A percentile compares a stretch with the other conserved stretches of the same genome.
Evolutionary conservation across 495 filamentous ascomycete species (phyloP).

Genomic region (Pseudevernia furfuracea): DNA sequence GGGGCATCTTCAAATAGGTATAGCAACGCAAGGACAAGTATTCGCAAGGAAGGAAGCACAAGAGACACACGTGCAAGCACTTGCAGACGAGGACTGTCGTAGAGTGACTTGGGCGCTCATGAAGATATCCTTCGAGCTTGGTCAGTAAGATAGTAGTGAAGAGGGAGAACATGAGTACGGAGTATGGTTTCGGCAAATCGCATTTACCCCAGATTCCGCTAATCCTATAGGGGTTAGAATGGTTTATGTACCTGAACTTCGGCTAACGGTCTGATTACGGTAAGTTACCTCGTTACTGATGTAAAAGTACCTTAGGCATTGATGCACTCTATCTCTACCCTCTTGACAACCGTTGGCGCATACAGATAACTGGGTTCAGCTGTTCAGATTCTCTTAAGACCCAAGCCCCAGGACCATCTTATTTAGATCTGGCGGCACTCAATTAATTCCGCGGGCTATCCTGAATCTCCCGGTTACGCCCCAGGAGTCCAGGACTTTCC

Average conservation of each 20-base stretch:
- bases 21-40: background rate
- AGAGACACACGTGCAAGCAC: too few species aligned
- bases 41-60: too few species aligned
- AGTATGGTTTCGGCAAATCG: background rate
- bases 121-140: too few species aligned
- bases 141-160: too few species aligned
- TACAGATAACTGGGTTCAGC: background rate
- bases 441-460: background rate
- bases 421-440: background rate
- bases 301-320: background rate
- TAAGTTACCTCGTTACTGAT: too few species aligned
- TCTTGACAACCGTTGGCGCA: background rate
- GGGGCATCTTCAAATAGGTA: background rate
- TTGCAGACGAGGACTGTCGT: background rate
- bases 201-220: conserved; percentile 1
- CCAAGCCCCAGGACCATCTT: background rate
- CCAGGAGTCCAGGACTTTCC: background rate
- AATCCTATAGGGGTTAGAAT: background rate
- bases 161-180: too few species aligned
- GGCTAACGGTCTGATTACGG: too few species aligned
- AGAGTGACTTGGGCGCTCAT: too few species aligned
- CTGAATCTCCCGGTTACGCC: background rate
- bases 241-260: background rate
- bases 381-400: background rate
- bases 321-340: background rate